Evolutionary conservation across 1,284 basidiomycete genomes (phyloP).

Genomic region (Microbotryum scabiosae): DNA sequence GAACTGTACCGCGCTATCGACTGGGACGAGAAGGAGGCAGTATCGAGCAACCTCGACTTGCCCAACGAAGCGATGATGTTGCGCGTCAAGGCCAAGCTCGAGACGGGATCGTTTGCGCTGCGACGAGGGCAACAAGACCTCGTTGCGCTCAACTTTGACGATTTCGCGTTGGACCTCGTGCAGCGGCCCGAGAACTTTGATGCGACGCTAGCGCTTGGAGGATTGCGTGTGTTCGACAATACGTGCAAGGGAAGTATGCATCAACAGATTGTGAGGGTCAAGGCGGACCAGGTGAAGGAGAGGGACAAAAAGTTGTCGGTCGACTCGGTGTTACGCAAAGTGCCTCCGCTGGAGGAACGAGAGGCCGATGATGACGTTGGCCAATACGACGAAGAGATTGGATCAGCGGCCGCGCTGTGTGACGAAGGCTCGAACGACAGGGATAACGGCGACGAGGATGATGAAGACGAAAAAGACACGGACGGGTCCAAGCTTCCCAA

Average conservation of each 20-base stretch:
- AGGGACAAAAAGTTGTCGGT: slow-evolving; percentile 22
- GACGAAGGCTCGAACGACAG: slow-evolving; percentile 29
- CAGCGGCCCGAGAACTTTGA: slow-evolving; percentile 83
- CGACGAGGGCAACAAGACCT: slow-evolving; percentile 60
- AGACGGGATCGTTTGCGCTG: slow-evolving; percentile 78
- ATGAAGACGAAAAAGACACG: slow-evolving; percentile 35
- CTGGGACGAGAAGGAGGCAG: slow-evolving; percentile 73
- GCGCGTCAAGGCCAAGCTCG: slow-evolving; percentile 66
- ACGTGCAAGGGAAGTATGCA: slow-evolving; percentile 75
- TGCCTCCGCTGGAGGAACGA: slow-evolving; percentile 36
- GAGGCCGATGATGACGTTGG: slow-evolving; percentile 35
- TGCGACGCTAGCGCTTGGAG: slow-evolving; percentile 73
- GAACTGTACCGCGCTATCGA: slow-evolving; percentile 91
- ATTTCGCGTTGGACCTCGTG: slow-evolving; percentile 72
- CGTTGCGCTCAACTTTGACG: slow-evolving; percentile 80
- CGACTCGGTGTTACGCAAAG: slow-evolving; percentile 27
- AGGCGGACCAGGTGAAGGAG: slow-evolving; percentile 46
- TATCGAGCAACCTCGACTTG: slow-evolving; percentile 53
- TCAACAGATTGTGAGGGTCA: slow-evolving; percentile 89
- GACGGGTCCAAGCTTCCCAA: slow-evolving; percentile 2
- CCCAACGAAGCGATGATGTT: slow-evolving; percentile 76
- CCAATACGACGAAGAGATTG: slow-evolving; percentile 32
- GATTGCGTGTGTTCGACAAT: slow-evolving; percentile 84
- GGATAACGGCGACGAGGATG: slow-evolving; percentile 29
- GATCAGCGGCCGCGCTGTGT: no score